Base-by-base conservation (phyloP, 176 grass and related monocot species). In the Ensete ventricosum region DNA sequence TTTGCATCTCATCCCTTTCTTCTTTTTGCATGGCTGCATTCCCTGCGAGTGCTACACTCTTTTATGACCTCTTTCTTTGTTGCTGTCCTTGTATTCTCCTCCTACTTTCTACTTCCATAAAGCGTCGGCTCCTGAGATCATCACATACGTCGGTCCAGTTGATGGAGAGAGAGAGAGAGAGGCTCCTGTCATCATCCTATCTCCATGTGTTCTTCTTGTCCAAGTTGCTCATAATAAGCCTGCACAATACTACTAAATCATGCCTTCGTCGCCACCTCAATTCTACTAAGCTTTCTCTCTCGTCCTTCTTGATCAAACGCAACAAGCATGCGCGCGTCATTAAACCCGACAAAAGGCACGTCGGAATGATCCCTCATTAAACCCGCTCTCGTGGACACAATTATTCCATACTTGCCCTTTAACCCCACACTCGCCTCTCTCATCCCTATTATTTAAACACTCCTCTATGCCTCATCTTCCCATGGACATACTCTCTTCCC, bases 391-490 rank as follows among this genome's bases (percentile, higher is more conserved):
- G 34, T 43, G 54, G 54, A 13, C 54, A 58, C 54, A 58, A 58
- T 17, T 17, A 17, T 58, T 17, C 14, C 2, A 13, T 2, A 1
- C 16, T 58, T 13, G 3, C 14, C n/a, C 57, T 49, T 54, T 17
- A 10, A 21, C 26, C 52, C 29, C 25, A 14, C 22, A 14, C 25
- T n/a, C 73, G 17, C 72, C 2, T 54, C 64, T 26, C 54, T 24
- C 50, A 17, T 16, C 69, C 79, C 79, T 80, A 50, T 71, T 43
- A 50, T 59, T 43, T 58, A 66, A 53, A 17, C 20, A 8, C 55
- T 71, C 17, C 27, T 8, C 48, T 17, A n/a, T 12, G 8, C 69
- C 1, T 16, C 16, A 7, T 9, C 8, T 17, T 2, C 53, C 9
- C 11, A 43, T 6, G 5, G 34, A 43, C 23, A 9, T 2, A 14